Base-by-base conservation (phyloP, 2,329 filamentous ascomycete species). In the Fusarium sororula region DNA sequence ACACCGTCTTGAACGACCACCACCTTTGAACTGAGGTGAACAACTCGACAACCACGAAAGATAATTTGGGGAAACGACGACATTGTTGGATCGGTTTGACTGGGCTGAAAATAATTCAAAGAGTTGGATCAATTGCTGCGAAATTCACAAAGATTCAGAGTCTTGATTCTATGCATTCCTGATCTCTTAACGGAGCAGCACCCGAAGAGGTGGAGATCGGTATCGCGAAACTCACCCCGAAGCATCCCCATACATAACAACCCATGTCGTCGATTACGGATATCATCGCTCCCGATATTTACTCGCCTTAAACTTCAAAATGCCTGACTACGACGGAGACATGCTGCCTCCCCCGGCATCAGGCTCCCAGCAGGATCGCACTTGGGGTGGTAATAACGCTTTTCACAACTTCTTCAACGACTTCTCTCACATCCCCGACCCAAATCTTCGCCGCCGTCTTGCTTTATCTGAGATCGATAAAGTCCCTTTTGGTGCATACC, bases 401-500 rank as follows among this genome's bases (percentile, higher is more conserved):
- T 93, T 93, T 80, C 90, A 93, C 83, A 93, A 93, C 81, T 94
- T 93, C 81, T 89, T 91, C 84, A 92, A 92, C 79, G 90, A 92
- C 80, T 93, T 83, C 75, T 89, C 87, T 13, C 88, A 90, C 73
- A 89, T 92, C 39, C 80, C 88, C 72, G 92, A 96, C 79, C 92
- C 93, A n/a, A 93, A 94, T 77, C 88, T 95, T 77, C 89, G 93
- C 62, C 88, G 94, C 73, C 89, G 93, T 63, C 88, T 94, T 65
- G 93, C 93, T 30, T 88, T 96, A 63, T 92, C 92, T 15, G 92
- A 95, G 78, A 94, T 95, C 75, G 93, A 95, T 84, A 93, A 93
- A 84, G 91, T 93, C 7, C 90, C 90, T 0, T 94, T 95, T 78
- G 91, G 92, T 75, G 90, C 92, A 84, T 93, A 93, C 81, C 93